Evolutionary conservation across 495 filamentous ascomycete genomes (phyloP), one percentile per base, ranked within the genome.

Genomic region (Filosporella fistucella): DNA sequence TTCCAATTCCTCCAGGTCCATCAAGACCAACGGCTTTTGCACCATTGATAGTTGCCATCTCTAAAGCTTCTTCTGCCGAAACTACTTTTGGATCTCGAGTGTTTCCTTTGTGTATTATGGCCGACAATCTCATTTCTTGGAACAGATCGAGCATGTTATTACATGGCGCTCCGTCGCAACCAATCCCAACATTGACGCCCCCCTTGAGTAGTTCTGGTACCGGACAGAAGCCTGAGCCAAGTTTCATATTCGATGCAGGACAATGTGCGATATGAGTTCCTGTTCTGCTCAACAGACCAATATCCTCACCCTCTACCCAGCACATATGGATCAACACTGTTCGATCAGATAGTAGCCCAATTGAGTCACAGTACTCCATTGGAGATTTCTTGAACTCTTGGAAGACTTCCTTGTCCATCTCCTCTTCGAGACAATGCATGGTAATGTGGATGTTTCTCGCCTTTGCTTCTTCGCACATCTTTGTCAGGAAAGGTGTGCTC

Each of bases 41-140:
- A 9, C 38, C 38, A 41, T 41, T 41, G 38, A 41, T 41, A 14
- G 38, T 41, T 24, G 38, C 38, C 38, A 41, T 41, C 14, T 41
- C 38, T 4, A 41, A 17, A 9, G 17, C 38, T 9, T 20, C 20
- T 24, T 20, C 20, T 10, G 38, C 38, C 4, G 13, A 11, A 4
- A 41, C 38, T 4, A 24, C 16, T 20, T 20, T 20, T 13, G 38
- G 16, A 24, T 41, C 20, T 8, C 8, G 21, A 10, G 13, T 21
- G 16, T 11, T 9, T 10, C 16, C 14, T 41, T 41, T 41, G 38
- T 41, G 38, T 8, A 41, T 20, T 6, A 41, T 41, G 14, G 16
- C 38, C 5, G 38, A 13, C 6, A 41, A 20, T 20, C 17, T 20
- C 38, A 41, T 41, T 14, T 41, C 38, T 20, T 24, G 38, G 10